Evolutionary conservation across 129 eudicot genomes (phyloP).

Genomic region (Dittrichia graveolens): DNA sequence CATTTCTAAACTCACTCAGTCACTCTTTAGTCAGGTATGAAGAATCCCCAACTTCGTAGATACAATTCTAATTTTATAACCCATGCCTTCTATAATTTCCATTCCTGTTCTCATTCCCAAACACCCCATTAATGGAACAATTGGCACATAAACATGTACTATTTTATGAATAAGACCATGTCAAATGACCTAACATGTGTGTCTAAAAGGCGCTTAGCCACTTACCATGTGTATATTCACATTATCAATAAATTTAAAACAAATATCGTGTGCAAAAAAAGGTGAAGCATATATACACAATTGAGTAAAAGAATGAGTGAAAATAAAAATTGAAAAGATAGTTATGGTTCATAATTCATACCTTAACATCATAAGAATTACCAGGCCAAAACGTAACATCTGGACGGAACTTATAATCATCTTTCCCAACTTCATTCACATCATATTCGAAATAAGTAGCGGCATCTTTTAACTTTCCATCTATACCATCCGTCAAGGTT

Average conservation of each 20-base stretch:
- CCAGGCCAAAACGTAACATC: slow-evolving; percentile 54
- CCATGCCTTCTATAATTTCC: not conserved
- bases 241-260: too few species aligned
- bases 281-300: too few species aligned
- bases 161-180: not conserved
- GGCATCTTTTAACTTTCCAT: slow-evolving; percentile 50
- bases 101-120: not conserved
- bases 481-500: slow-evolving; percentile 65
- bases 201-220: slow-evolving; percentile 9
- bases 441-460: slow-evolving; percentile 56
- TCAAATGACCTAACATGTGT: not conserved
- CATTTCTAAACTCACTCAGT: too few species aligned
- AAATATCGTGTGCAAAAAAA: too few species aligned
- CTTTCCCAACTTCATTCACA: slow-evolving; percentile 48
- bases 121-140: not conserved
- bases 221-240: not conserved
- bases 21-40: not conserved
- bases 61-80: not conserved
- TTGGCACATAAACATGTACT: not conserved
- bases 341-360: slow-evolving; percentile 19
- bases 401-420: slow-evolving; percentile 63
- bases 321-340: not conserved
- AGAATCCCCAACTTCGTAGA: not conserved
- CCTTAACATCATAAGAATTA: slow-evolving; percentile 61
- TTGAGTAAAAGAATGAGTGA: not conserved